These are phyloP conservation scores for Diplogelasinospora grovesii DNA, from an alignment of 495 filamentous ascomycete genomes.

Conservation along the genomic window DNA sequence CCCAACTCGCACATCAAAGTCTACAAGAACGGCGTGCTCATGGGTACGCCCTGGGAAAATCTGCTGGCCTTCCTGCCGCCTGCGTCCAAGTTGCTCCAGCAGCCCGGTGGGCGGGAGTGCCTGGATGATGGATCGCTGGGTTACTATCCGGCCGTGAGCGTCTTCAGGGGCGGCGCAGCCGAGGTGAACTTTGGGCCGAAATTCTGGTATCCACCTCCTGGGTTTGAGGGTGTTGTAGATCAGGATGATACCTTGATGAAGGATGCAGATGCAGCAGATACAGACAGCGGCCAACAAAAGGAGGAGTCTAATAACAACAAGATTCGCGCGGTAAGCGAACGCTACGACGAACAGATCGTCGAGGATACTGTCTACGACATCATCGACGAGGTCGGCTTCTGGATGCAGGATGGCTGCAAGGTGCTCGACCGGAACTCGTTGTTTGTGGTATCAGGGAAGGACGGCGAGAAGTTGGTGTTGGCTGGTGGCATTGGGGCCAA, in stretches of 20 bases:
- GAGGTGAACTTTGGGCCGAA: constrained; percentile 86
- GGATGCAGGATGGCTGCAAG: constrained; percentile 56
- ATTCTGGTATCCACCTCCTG: constrained; percentile 81
- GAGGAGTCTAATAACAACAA: neutral
- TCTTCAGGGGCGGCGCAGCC: constrained; percentile 84
- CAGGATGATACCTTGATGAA: constrained; percentile 46
- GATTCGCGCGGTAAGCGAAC: constrained; percentile 60
- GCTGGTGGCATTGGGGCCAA: too few species aligned
- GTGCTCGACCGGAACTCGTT: constrained; percentile 38
- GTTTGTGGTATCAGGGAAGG: constrained; percentile 27
- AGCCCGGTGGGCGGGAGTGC: constrained; percentile 64
- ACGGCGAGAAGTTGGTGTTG: too few species aligned
- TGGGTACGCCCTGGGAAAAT: constrained; percentile 84
- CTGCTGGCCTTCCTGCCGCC: constrained; percentile 90
- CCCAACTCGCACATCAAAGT: constrained; percentile 80
- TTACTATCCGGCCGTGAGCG: constrained; percentile 90
- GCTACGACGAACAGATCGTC: constrained; percentile 90
- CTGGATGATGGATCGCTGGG: constrained; percentile 92
- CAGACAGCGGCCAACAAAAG: constrained; percentile 9
- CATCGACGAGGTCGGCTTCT: constrained; percentile 83
- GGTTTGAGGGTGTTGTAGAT: constrained; percentile 25
- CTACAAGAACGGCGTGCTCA: constrained; percentile 81
- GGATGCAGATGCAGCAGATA: constrained; percentile 22
- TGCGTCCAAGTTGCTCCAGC: constrained; percentile 68
- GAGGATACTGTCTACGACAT: constrained; percentile 92